Percentiles rank a stretch among this genome's conserved stretches.
Conservation (phyloP, 2,329 filamentous ascomycete species). For the Colletotrichum cereale region DNA sequence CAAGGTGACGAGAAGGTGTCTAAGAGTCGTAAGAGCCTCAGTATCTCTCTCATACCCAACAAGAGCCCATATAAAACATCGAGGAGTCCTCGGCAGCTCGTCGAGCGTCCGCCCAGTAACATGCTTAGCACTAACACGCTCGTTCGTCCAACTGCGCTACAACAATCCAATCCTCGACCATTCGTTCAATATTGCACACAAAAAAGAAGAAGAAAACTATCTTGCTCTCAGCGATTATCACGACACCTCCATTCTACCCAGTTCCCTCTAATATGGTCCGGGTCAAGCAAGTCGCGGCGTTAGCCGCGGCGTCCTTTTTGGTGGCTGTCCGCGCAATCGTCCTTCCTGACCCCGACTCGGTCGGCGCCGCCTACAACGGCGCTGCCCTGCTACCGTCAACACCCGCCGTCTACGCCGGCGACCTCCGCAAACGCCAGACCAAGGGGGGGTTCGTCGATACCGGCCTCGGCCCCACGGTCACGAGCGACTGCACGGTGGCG, state of each 20-base stretch:
- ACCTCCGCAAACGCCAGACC: constrained; percentile 20
- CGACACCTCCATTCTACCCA: neutral
- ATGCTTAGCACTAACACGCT: neutral
- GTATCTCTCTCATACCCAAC: neutral
- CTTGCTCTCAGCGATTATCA: neutral
- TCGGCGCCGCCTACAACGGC: neutral
- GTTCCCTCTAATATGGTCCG: constrained; percentile 6
- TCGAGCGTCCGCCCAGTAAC: neutral
- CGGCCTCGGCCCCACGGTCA: neutral
- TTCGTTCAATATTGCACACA: neutral
- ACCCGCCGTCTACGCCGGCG: constrained; percentile 1
- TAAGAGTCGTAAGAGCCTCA: neutral
- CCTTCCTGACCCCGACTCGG: constrained; percentile 5
- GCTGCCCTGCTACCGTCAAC: constrained; percentile 20
- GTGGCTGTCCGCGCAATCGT: neutral
- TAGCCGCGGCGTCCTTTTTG: constrained; percentile 13
- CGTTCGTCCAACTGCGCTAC: neutral
- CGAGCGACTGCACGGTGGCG: constrained; percentile 8
- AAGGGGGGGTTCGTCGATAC: constrained; percentile 19
- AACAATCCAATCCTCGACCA: neutral
- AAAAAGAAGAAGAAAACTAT: too few species aligned
- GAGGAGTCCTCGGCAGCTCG: neutral
- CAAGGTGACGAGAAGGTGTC: neutral
- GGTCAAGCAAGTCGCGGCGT: constrained; percentile 8
- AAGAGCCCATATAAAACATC: neutral